Percentiles rank a stretch among this genome's conserved stretches.
phyloP scores from a whole-genome alignment of 1,284 basidiomycete genomes.

The Sporisorium reilianum region DNA sequence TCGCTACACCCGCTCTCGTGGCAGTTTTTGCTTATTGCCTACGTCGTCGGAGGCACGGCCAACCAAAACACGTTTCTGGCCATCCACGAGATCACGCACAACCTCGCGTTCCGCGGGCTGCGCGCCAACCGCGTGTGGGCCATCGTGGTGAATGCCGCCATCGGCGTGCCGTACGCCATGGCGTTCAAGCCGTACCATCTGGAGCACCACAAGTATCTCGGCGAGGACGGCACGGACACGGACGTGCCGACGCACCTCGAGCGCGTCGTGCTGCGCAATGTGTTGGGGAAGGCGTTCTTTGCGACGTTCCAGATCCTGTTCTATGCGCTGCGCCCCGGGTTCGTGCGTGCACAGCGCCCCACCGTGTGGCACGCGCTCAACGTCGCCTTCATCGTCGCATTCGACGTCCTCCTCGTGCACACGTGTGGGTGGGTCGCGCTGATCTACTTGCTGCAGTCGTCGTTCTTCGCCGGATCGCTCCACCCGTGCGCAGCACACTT shows the following conservation, averaged over 20 bases:
- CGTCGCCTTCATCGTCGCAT: slow-evolving; percentile 77
- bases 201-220: slow-evolving; percentile 84
- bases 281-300: slow-evolving; percentile 97
- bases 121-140: slow-evolving; percentile 87
- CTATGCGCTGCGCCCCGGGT: slow-evolving; percentile 95
- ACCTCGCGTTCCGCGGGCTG: slow-evolving; percentile 89
- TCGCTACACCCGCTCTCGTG: slow-evolving; percentile 76
- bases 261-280: slow-evolving; percentile 88
- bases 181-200: slow-evolving; percentile 97
- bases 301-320: slow-evolving; percentile 98
- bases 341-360: slow-evolving; percentile 84
- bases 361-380: slow-evolving; percentile 89
- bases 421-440: slow-evolving; percentile 52
- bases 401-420: slow-evolving; percentile 75
- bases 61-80: slow-evolving; percentile 98
- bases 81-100: slow-evolving; percentile 98
- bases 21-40: slow-evolving; percentile 82
- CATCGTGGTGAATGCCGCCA: slow-evolving; percentile 90
- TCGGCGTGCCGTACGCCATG: slow-evolving; percentile 93
- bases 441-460: slow-evolving; percentile 85
- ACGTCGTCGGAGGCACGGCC: slow-evolving; percentile 88
- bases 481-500: slow-evolving; percentile 98
- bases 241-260: slow-evolving; percentile 91
- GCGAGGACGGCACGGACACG: slow-evolving; percentile 96
- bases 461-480: slow-evolving; percentile 93